Evolutionary conservation across 2,329 filamentous ascomycete genomes (phyloP).

Genomic region (Ceratocystiopsis sp.): DNA sequence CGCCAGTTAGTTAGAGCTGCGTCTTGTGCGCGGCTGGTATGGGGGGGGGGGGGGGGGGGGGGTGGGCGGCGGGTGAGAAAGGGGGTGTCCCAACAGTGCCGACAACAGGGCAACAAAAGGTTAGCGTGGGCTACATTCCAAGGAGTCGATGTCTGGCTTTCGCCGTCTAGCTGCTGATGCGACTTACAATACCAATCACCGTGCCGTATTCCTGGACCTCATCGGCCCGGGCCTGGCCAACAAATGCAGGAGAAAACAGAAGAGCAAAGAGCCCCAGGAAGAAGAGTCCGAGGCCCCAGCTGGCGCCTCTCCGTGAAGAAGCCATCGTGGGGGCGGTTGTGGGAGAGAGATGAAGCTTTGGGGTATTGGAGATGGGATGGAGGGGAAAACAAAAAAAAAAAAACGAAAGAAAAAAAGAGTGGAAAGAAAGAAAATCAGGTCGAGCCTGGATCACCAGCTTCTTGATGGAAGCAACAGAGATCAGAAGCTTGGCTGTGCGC

Average conservation of each 20-base stretch:
- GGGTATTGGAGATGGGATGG: not conserved
- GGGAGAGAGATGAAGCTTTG: not conserved
- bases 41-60: too few species aligned
- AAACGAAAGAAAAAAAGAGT: constrained; percentile 3
- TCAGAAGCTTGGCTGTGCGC: not conserved
- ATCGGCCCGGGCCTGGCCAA: constrained; percentile 58
- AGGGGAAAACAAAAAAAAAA: constrained; percentile 1
- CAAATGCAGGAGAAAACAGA: constrained; percentile 73
- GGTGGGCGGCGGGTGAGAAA: not conserved
- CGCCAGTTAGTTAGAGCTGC: not conserved
- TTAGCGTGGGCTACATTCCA: constrained; percentile 7
- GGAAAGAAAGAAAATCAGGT: not conserved
- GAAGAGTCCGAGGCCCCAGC: constrained; percentile 53
- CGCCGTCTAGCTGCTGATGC: constrained; percentile 13
- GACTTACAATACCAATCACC: constrained; percentile 66
- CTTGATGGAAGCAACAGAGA: too few species aligned
- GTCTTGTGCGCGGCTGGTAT: too few species aligned
- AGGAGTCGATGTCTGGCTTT: too few species aligned
- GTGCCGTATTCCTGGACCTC: constrained; percentile 68
- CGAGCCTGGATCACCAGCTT: too few species aligned
- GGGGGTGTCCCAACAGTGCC: constrained; percentile 46
- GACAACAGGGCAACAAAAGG: constrained; percentile 33
- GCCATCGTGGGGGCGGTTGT: constrained; percentile 5
- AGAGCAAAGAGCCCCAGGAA: constrained; percentile 82
- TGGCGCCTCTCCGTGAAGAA: constrained; percentile 8